These are phyloP conservation scores for Vigna mungo DNA, from an alignment of 306 rosid species.

Conservation along the genomic window DNA sequence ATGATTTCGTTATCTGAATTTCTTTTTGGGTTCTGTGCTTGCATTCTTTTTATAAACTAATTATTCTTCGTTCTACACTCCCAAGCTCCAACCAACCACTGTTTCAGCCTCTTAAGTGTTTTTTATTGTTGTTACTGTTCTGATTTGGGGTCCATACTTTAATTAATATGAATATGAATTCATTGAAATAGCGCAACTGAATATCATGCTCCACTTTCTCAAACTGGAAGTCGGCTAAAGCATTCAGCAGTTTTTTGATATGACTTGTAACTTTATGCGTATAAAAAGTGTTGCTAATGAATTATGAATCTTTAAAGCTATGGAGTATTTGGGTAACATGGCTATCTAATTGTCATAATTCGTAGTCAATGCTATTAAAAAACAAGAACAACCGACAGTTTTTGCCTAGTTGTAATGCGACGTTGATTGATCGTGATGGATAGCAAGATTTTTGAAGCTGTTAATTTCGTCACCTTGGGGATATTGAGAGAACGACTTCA, in stretches of 20 bases:
- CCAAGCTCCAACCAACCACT: neutral
- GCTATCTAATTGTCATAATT: neutral
- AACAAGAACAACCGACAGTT: slow-evolving; percentile 19
- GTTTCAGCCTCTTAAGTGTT: neutral
- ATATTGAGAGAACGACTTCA: slow-evolving; percentile 16
- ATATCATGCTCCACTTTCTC: neutral
- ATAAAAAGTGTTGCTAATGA: slow-evolving; percentile 9
- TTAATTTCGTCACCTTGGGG: neutral
- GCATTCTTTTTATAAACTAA: slow-evolving; percentile 8
- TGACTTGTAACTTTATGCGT: neutral
- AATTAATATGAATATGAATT: neutral
- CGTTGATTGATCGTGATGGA: neutral
- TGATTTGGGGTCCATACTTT: slow-evolving; percentile 3
- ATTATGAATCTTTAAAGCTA: slow-evolving; percentile 9
- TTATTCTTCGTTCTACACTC: slow-evolving; percentile 22
- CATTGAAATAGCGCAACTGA: neutral
- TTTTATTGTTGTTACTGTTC: neutral
- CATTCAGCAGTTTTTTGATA: neutral
- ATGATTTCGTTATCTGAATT: slow-evolving; percentile 1
- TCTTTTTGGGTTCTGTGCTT: slow-evolving; percentile 11
- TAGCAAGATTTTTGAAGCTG: slow-evolving; percentile 16
- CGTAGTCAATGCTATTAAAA: slow-evolving; percentile 15
- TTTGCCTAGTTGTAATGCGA: neutral
- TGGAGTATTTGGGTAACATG: neutral
- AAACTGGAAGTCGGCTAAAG: neutral